A percentile compares a stretch with the other conserved stretches of the same genome.
These are phyloP conservation scores for Hawksworthiomyces lignivorus DNA, from an alignment of 2,329 filamentous ascomycete species.

Conservation along the genomic window DNA sequence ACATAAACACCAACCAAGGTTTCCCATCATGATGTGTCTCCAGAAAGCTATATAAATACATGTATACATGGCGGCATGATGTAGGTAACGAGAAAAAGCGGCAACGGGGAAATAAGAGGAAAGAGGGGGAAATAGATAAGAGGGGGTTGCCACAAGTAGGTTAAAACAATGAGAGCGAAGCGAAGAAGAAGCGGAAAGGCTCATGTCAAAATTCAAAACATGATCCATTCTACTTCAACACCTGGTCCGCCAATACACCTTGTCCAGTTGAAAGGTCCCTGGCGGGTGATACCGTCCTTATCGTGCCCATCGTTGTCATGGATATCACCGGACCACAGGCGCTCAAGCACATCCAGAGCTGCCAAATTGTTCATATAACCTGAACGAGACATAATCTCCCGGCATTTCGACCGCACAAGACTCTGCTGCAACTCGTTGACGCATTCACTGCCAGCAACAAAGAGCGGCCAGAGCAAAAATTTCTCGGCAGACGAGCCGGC, in stretches of 20 bases:
- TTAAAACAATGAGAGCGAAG: too few relatives aligned
- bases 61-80: not conserved
- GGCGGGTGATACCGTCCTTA: conserved; percentile 28
- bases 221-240: conserved; percentile 58
- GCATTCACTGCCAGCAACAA: conserved; percentile 84
- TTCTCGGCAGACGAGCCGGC: conserved; percentile 68
- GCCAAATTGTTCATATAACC: conserved; percentile 92
- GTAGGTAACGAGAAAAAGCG: not conserved
- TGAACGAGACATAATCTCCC: conserved; percentile 78
- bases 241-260: conserved; percentile 49
- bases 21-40: not conserved
- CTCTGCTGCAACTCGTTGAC: conserved; percentile 72
- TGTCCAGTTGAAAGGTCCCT: conserved; percentile 51
- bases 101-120: not conserved
- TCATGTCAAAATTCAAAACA: conserved; percentile 38
- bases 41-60: conserved; percentile 3
- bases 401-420: conserved; percentile 71
- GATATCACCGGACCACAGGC: conserved; percentile 62
- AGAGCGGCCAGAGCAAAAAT: conserved; percentile 88
- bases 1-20: not conserved
- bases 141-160: too few relatives aligned
- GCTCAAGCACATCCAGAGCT: conserved; percentile 77
- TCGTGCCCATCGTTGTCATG: conserved; percentile 26
- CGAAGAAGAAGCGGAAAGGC: too few relatives aligned
- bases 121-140: not conserved